Evolutionary conservation across 2,329 filamentous ascomycete species (phyloP).

Genomic region (Penicillium vulpinum): DNA sequence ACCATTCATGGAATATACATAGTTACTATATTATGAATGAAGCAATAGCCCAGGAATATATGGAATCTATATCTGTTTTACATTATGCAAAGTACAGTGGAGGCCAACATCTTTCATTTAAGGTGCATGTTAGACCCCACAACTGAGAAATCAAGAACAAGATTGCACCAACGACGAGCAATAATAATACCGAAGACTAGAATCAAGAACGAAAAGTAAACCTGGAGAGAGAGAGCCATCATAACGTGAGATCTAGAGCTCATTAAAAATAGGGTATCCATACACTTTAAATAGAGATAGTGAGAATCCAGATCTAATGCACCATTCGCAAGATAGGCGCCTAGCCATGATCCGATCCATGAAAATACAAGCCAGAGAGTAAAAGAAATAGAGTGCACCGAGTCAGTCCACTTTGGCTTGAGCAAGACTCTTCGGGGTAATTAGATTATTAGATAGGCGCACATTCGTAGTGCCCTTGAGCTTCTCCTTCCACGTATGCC

Average conservation of each 20-base stretch:
- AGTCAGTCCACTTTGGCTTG: conserved; percentile 73
- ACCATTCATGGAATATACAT: too few relatives aligned
- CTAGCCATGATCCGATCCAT: background rate
- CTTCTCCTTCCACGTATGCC: conserved; percentile 71
- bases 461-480: conserved; percentile 62
- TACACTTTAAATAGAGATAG: background rate
- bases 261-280: conserved; percentile 8
- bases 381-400: background rate
- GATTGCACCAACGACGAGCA: background rate
- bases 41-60: background rate
- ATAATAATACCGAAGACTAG: background rate
- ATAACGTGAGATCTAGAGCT: background rate
- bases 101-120: background rate
- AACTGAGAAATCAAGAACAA: background rate
- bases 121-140: background rate
- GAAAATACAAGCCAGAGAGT: conserved; percentile 2
- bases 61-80: background rate
- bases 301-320: background rate
- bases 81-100: background rate
- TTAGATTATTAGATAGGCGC: conserved; percentile 78
- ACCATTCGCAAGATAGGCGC: background rate
- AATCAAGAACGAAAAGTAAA: background rate
- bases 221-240: background rate
- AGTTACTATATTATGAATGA: background rate
- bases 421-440: conserved; percentile 67